Conservation (phyloP, 2,329 filamentous ascomycete species). For the Ophiostoma pallidulum region DNA sequence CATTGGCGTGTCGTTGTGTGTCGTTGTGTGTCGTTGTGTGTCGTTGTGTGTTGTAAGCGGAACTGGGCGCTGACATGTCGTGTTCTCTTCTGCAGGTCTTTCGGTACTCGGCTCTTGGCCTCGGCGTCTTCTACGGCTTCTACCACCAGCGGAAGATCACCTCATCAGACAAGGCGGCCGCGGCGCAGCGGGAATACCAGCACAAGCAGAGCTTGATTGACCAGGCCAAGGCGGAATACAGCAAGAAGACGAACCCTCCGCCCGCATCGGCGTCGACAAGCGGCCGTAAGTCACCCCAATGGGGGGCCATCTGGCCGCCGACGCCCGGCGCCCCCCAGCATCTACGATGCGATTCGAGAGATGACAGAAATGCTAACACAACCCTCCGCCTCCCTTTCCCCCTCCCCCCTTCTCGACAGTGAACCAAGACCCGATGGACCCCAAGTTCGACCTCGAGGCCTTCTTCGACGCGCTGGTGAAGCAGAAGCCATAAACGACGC, state of each 20-base stretch:
- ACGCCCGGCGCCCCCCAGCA: too few species aligned
- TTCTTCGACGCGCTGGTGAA: slow-evolving; percentile 57
- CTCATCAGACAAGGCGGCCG: slow-evolving; percentile 57
- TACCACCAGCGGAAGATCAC: slow-evolving; percentile 81
- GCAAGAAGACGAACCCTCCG: slow-evolving; percentile 55
- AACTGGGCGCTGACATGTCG: neutral
- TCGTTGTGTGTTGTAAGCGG: too few species aligned
- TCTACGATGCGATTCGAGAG: neutral
- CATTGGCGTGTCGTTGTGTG: too few species aligned
- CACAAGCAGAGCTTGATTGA: slow-evolving; percentile 87
- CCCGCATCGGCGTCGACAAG: slow-evolving; percentile 24
- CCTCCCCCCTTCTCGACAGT: too few species aligned
- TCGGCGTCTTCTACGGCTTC: slow-evolving; percentile 92
- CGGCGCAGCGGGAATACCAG: slow-evolving; percentile 73
- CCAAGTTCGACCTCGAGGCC: slow-evolving; percentile 89
- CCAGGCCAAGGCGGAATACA: slow-evolving; percentile 84
- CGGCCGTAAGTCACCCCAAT: slow-evolving; percentile 22
- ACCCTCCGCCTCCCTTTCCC: too few species aligned
- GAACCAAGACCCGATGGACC: slow-evolving; percentile 58
- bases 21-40: too few species aligned
- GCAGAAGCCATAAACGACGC: slow-evolving; percentile 37
- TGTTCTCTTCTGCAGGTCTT: slow-evolving; percentile 60
- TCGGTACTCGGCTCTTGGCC: slow-evolving; percentile 87
- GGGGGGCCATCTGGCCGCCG: neutral
- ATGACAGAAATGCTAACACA: neutral